Percentiles rank a stretch among this genome's conserved stretches.
These are phyloP conservation scores for Cyclocybe cylindracea DNA, from an alignment of 768 basidiomycete species.

Conservation along the genomic window DNA sequence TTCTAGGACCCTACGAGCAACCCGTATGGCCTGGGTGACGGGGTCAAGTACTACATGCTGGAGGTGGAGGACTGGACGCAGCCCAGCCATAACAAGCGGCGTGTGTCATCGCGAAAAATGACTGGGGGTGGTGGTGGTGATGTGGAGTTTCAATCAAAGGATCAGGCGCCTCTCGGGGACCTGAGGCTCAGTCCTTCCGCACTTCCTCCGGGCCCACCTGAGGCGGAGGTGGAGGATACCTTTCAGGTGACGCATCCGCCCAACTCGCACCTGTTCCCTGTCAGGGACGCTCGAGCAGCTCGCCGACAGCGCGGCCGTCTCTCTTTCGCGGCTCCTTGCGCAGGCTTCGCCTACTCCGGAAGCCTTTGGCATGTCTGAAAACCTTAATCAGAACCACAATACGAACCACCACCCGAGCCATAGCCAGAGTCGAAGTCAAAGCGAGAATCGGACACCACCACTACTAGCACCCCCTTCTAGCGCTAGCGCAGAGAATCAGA, in stretches of 20 bases:
- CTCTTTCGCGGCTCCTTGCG: slow-evolving; percentile 75
- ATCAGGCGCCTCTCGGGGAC: neutral
- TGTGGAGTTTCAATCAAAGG: slow-evolving; percentile 31
- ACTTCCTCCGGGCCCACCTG: slow-evolving; percentile 62
- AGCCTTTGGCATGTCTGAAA: slow-evolving; percentile 2
- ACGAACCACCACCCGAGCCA: too few species aligned
- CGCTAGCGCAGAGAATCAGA: neutral
- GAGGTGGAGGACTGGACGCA: slow-evolving; percentile 95
- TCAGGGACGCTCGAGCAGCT: slow-evolving; percentile 64
- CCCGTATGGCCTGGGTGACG: slow-evolving; percentile 86
- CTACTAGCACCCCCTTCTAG: neutral
- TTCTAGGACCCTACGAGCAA: slow-evolving; percentile 78
- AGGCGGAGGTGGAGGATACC: slow-evolving; percentile 72
- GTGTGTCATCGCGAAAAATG: slow-evolving; percentile 51
- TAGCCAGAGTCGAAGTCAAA: slow-evolving; percentile 1
- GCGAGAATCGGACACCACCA: slow-evolving; percentile 2
- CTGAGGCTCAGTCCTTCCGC: slow-evolving; percentile 33
- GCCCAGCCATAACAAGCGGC: slow-evolving; percentile 64
- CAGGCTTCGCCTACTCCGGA: slow-evolving; percentile 62
- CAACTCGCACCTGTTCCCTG: slow-evolving; percentile 68
- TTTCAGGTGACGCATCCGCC: slow-evolving; percentile 65
- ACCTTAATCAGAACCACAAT: slow-evolving; percentile 21
- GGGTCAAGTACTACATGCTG: slow-evolving; percentile 91
- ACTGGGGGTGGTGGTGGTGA: slow-evolving; percentile 44
- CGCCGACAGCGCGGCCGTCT: slow-evolving; percentile 71